These are phyloP conservation scores for Parathielavia hyrcaniae DNA, from an alignment of 495 filamentous ascomycete species.

Conservation along the genomic window DNA sequence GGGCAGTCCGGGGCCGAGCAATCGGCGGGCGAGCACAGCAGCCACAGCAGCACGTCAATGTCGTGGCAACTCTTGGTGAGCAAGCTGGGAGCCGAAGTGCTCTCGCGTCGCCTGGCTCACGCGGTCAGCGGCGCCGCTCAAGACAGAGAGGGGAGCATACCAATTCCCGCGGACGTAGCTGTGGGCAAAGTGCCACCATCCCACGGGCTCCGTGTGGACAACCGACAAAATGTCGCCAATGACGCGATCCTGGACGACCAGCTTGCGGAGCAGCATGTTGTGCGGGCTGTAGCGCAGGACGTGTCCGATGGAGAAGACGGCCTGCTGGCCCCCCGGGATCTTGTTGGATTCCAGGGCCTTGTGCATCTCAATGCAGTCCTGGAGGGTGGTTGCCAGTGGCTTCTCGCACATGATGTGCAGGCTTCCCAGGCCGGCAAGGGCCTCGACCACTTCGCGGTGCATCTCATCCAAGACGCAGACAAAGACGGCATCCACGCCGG, in stretches of 20 bases:
- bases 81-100: slow-evolving; percentile 63
- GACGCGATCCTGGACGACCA: slow-evolving; percentile 63
- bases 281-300: slow-evolving; percentile 84
- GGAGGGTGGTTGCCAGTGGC: slow-evolving; percentile 71
- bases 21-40: slow-evolving; percentile 62
- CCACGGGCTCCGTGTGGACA: slow-evolving; percentile 89
- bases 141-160: slow-evolving; percentile 5
- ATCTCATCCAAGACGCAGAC: slow-evolving; percentile 85
- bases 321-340: slow-evolving; percentile 29
- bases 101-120: slow-evolving; percentile 57
- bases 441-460: slow-evolving; percentile 71
- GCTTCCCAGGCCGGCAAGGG: slow-evolving; percentile 55
- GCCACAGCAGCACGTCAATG: slow-evolving; percentile 85
- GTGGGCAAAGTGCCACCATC: slow-evolving; percentile 94
- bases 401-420: slow-evolving; percentile 94
- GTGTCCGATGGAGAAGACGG: slow-evolving; percentile 76
- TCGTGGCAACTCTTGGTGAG: slow-evolving; percentile 95
- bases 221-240: slow-evolving; percentile 85
- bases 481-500: slow-evolving; percentile 71
- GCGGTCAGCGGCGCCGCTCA: not conserved
- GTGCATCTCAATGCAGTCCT: slow-evolving; percentile 70
- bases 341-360: slow-evolving; percentile 37
- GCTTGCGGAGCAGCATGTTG: slow-evolving; percentile 73
- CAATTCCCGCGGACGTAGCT: slow-evolving; percentile 93
- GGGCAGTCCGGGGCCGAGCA: slow-evolving; percentile 25